Base-by-base conservation (phyloP, 176 grass and related monocot genomes). In the Tuctoria greenei region DNA sequence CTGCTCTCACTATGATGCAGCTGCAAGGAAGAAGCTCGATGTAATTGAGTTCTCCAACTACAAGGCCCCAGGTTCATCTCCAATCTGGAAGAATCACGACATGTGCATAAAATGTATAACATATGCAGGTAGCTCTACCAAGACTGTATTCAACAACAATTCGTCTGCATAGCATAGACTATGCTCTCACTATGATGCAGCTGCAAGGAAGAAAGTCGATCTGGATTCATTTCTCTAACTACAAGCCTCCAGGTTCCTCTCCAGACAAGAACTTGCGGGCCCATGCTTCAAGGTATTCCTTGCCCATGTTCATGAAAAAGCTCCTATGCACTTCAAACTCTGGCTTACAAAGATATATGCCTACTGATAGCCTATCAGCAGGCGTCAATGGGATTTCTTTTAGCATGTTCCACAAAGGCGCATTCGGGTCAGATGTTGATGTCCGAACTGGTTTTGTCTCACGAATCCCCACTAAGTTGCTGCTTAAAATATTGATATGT, bases 231-330 rank as follows among this genome's bases (percentile, higher is more conserved):
- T 36, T 77, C 50, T 65, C 47, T 42, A 39, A 55, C 61, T 83
- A 83, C 2, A 61, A 67, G 61, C 74, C 15, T 83, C 67, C 85
- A 73, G 24, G 61, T 18, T 87, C 67, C 42, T 71, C 85, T 52
- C 68, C 68, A 73, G 74, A 46, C 50, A 87, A 83, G 52, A 82
- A 87, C 74, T 73, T 83, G 13, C 71, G 74, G 34, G 85, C 50
- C 85, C 85, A 87, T 50, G 85, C 74, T 60, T 87, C 79, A 8
- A 87, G 79, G 61, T 87, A 87, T 35, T 87, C 85, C 79, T 72
- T 78, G 25, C 85, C 85, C 85, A 78, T 87, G 69, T 26, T 83
- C 74, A 83, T 87, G 61, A 87, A 87, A 83, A 87, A 87, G 56
- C 74, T 83, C 59, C 79, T 61, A 54, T 78, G 79, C 51, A 87